A percentile compares a stretch with the other conserved stretches of the same genome.
Conservation (phyloP, 192 early-diverging fungal species). For the Jimgerdemannia flammicorona region DNA sequence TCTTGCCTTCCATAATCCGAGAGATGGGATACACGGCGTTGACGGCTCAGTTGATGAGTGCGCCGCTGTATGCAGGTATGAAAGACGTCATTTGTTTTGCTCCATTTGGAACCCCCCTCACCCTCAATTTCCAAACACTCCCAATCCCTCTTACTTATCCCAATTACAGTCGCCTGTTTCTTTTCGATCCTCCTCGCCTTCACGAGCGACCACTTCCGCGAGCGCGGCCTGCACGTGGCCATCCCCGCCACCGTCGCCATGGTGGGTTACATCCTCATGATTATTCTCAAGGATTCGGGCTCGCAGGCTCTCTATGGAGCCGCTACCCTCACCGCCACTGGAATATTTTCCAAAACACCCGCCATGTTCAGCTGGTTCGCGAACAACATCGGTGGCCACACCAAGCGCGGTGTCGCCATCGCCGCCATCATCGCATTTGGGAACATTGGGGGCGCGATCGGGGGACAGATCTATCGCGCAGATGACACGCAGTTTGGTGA, state of each 20-base stretch:
- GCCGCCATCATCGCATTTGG: slow-evolving; percentile 66
- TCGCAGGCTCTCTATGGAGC: slow-evolving; percentile 38
- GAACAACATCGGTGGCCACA: slow-evolving; percentile 66
- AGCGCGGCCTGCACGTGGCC: slow-evolving; percentile 43
- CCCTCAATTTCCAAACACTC: background rate
- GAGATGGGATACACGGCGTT: slow-evolving; percentile 56
- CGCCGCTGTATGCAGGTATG: slow-evolving; percentile 47
- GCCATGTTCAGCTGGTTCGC: slow-evolving; percentile 63
- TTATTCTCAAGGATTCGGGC: slow-evolving; percentile 25
- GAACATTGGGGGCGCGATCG: slow-evolving; percentile 71
- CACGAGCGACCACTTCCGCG: slow-evolving; percentile 31
- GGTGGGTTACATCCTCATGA: slow-evolving; percentile 44
- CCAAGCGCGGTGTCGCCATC: slow-evolving; percentile 62
- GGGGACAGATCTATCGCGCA: slow-evolving; percentile 68
- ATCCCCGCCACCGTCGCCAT: slow-evolving; percentile 34
- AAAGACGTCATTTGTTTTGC: slow-evolving; percentile 11
- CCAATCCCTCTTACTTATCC: background rate
- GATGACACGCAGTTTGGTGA: slow-evolving; percentile 52
- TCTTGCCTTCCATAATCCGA: slow-evolving; percentile 69
- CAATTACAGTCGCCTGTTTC: slow-evolving; percentile 18
- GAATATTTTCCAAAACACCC: slow-evolving; percentile 51
- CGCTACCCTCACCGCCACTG: slow-evolving; percentile 33
- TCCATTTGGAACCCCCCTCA: slow-evolving; percentile 23
- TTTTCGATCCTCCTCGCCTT: slow-evolving; percentile 28
- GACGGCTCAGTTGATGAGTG: slow-evolving; percentile 44